Base-by-base conservation (phyloP, 768 basidiomycete genomes). In the Sporobolomyces phaffii region DNA sequence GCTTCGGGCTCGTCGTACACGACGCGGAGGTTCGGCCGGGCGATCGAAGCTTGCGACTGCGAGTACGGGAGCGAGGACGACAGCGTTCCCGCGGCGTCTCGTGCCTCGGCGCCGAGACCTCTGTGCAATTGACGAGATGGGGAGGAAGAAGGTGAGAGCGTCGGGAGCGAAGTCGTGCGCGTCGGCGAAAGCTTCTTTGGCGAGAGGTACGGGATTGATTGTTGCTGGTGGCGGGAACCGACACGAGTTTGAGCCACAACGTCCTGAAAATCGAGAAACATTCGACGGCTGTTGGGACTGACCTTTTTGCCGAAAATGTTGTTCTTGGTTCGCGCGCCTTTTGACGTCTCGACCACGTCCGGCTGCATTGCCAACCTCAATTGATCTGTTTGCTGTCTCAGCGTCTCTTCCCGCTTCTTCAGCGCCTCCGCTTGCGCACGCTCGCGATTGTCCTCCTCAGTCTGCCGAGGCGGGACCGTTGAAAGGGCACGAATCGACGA, bases 151-250 rank as follows among this genome's bases (percentile, higher is more conserved):
- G 56, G 56, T 3, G 45, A 43, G 7, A 58, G 31, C 22, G 56
- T 45, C 29, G 56, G 56, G 18, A 58, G 56, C 10, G 56, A 58
- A 33, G 56, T 58, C 15, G 56, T 58, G 13, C 56, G 56, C 14
- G 56, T 44, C 33, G 56, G 56, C 5, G 56, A 45, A 33, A 7
- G 15, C 38, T 28, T 26, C 28, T 43, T 15, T 6, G 38, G n/a
- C 5, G 52, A 56, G 26, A 41, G 40, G 4, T 58, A 17, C 4
- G 36, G 7, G 8, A 58, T 44, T 22, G 56, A 58, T 44, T 44
- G 41, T 45, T 58, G 56, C 56, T 58, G 28, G 26, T 6, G 5
- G 24, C 11, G 9, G 28, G 9, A n/a, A n/a, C n/a, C n/a, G n/a
- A n/a, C n/a, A n/a, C n/a, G n/a, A n/a, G n/a, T n/a, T n/a, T n/a